Evolutionary conservation across 2,329 filamentous ascomycete species (phyloP), one percentile per base, ranked within the genome.

Genomic region (Pyrenophora graminea): DNA sequence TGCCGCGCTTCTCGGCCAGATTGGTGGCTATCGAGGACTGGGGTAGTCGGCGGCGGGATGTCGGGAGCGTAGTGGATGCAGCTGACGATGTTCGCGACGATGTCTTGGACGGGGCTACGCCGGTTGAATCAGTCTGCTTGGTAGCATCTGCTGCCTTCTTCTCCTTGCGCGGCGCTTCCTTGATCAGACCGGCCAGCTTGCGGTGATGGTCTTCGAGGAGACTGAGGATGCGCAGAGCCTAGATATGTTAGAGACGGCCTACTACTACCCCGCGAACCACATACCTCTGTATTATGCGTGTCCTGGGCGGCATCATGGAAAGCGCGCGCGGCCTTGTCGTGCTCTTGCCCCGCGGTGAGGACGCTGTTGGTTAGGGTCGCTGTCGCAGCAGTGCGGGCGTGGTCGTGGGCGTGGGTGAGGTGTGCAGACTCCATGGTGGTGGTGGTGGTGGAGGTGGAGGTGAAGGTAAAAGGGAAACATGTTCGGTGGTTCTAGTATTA

Each of bases 11-110:
- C 12, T 90, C 91, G 12, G 91, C 91, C 37, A 96, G 77, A 66
- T 95, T 95, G 74, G 85, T 96, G 21, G 90, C 91, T 55, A 96
- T 95, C 1, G 91, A 95, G 1, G 90, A 90, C 50, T 90, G 85
- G 21, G 84, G 79, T 2, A 71, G 84, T 69, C 77, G 62, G 48
- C 82, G 76, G 57, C 74, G 71, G 7, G 72, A 69, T 2, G 68
- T 58, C 1, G 64, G 59, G 21, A 58, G 72, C 49, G 53, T 68
- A 54, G 71, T 53, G 61, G 76, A 51, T 66, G 78, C 63, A 69
- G 77, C 49, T 53, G 70, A 59, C 47, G 58, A 19, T 13, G 67
- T 53, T 12, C 66, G 56, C 3, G 62, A 31, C 8, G 67, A 70
- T 10, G 40, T 58, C 45, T 48, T 61, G 33, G 48, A 50, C 45